Percentiles rank a stretch among this genome's conserved stretches.
These are phyloP conservation scores for Chloranthus sessilifolius DNA, from an alignment of 164 flowering plant genomes.

Conservation along the genomic window DNA sequence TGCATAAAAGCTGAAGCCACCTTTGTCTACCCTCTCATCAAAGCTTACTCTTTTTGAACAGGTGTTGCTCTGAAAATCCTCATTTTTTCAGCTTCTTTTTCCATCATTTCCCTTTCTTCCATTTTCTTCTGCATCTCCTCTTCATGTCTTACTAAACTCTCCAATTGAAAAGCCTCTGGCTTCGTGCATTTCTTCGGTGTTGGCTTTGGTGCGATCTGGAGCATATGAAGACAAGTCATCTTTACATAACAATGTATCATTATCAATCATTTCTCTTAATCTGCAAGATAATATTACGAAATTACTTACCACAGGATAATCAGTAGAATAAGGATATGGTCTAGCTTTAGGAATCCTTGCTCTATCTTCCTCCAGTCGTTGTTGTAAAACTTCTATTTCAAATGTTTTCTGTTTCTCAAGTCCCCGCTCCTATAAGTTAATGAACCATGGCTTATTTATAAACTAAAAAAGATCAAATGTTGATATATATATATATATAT, in stretches of 20 bases:
- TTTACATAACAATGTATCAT: too few relatives aligned
- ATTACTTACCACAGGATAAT: conserved; percentile 80
- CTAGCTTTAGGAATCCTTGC: conserved; percentile 80
- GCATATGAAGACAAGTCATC: too few relatives aligned
- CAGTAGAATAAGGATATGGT: conserved; percentile 96
- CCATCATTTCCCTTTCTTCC: conserved; percentile 70
- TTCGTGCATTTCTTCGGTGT: conserved; percentile 79
- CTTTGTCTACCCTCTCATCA: too few relatives aligned
- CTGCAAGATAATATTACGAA: too few relatives aligned
- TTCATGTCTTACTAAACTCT: conserved; percentile 88
- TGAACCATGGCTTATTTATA: too few relatives aligned
- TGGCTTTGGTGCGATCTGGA: conserved; percentile 91
- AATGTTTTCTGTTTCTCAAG: conserved; percentile 70
- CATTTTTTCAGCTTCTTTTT: conserved; percentile 69
- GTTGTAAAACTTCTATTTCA: conserved; percentile 44
- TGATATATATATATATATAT: too few relatives aligned
- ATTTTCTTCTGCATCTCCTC: conserved; percentile 81
- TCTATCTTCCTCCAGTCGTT: conserved; percentile 74
- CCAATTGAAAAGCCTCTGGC: conserved; percentile 89
- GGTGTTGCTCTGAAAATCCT: conserved; percentile 85
- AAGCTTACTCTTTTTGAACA: conserved; percentile 66
- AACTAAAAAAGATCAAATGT: too few relatives aligned
- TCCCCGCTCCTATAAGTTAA: conserved; percentile 84
- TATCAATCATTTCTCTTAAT: too few relatives aligned
- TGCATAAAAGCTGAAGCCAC: too few relatives aligned